Base-by-base conservation (phyloP, 2,329 filamentous ascomycete genomes). In the Aspergillus ochraceus region DNA sequence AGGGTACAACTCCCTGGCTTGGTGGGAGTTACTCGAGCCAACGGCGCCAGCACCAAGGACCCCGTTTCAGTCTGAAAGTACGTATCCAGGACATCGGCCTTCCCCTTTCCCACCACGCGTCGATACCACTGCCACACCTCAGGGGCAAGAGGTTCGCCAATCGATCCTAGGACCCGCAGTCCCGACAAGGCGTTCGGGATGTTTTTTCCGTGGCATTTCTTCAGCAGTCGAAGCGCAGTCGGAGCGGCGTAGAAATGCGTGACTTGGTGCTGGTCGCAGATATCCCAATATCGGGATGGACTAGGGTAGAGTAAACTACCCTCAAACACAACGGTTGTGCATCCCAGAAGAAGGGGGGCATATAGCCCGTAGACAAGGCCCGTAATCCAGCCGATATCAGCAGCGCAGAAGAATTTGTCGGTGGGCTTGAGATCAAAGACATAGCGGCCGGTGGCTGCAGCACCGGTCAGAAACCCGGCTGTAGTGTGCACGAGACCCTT, bases 111-210 rank as follows among this genome's bases (percentile, higher is more conserved):
- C 54, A 97, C 91, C 68, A 89, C 84, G 76, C 97, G 91, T 76
- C 91, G 92, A 79, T 97, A 97, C 93, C 93, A 97, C 80, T 96
- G 97, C 93, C 93, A 97, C 60, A 97, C 90, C 77, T 97, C 93
- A 39, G 92, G 90, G 22, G 93, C 92, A 70, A 97, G 97, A 46
- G 93, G 93, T 81, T 97, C 93, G 66, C 93, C 93, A 56, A 97
- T 93, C 24, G 92, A 95, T 59, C 92, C 93, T 9, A 97, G 83
- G 4, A 97, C 90, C 71, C 93, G 85, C 60, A 97, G 84, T 22
- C 4, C 22, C 22, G 22, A 22, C 22, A 22, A 22, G 22, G 22
- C 2, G 2, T 22, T 22, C 4, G 70, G 90, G 85, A 79, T 91
- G 88, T 90, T 97, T 93, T 97, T 85, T 74, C 97, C 88, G 61